Evolutionary conservation across 768 basidiomycete species (phyloP), one percentile per base, ranked within the genome.

Genomic region (Mycena albidolilacea): DNA sequence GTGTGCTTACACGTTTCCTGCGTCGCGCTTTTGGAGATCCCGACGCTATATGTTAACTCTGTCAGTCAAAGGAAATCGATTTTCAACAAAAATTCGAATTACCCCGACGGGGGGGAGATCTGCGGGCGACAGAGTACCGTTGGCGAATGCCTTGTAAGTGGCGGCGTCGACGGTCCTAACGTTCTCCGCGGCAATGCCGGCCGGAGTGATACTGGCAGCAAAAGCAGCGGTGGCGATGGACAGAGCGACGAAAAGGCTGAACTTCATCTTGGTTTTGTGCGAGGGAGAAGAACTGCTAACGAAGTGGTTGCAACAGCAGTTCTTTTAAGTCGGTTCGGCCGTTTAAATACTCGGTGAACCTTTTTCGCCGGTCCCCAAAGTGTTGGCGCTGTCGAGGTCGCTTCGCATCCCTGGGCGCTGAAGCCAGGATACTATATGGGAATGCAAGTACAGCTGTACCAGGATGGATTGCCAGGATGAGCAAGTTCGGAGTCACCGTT

Each of bases 361-460:
- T 30, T 30, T 30, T 30, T 30, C 30, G 30, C 3, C 30, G 30
- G 30, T 30, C 30, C 30, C 30, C 30, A 30, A 30, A 30, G 30
- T 4, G 30, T 3, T 30, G 30, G 3, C 30, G 30, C 30, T 30
- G 30, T 30, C 30, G 30, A 30, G 30, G 30, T 30, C 30, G 30
- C 30, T 30, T 30, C 30, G 30, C 1, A 30, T 30, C 30, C 30
- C 30, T 30, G 30, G 30, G 30, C 30, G 30, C 30, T 30, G 30
- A 30, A 30, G 30, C 30, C 30, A 30, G 54, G 23, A 14, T 30
- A 6, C 21, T 55, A 15, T 30, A 30, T 30, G 3, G 30, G 35
- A 55, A 55, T 30, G 21, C 54, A 55, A 55, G 23, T 55, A 35
- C 54, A 55, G 35, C 54, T 30, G 54, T 55, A 55, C 52, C 21